Base-by-base conservation (phyloP, 441 rosid species). In the Hura crepitans region DNA sequence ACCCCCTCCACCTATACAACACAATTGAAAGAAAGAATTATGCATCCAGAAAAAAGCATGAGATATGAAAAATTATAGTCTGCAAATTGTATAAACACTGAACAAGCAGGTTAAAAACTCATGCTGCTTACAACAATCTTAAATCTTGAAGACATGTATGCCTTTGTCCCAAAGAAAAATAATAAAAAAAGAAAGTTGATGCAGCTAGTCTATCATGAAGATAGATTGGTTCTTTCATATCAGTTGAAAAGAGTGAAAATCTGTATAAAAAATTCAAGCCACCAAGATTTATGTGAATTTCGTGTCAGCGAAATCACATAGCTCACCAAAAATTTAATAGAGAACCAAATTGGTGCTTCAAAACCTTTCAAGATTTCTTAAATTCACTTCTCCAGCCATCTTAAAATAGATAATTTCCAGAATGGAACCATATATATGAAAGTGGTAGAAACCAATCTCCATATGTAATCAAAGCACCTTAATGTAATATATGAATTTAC, bases 1-100 rank as follows among this genome's bases (percentile, higher is more conserved):
- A 85, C 82, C 70, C 74, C 84, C 80, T 88, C 95, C 74, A 83
- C 89, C 97, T 92, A 28, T 43, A 74, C 49, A 65, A 66, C 65
- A 33, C 33, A 58, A 58, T 68, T 37, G 71, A 7, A 73, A 57
- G 46, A 65, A 13, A 37, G 35, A 69, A 69, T 62, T n/a, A 13
- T 58, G 72, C 23, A 54, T 42, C 23, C 6, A 51, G 69, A 68
- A 65, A 61, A 37, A 37, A 43, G 22, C 45, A 35, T 35, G 45
- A 33, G 49, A 53, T 58, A 20, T 55, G 47, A 43, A 68, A 51
- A 53, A 42, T 14, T 64, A 31, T 18, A 43, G 10, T 62, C 35
- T 18, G 28, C 51, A 49, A 43, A 28, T 45, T 22, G 8, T 13
- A 37, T 50, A 35, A 28, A 13, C 28, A 27, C 13, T 25, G 8